Evolutionary conservation across 352 stramenopile species (phyloP), one percentile per base, ranked within the genome.

Genomic region (Phytopythium aichiense): DNA sequence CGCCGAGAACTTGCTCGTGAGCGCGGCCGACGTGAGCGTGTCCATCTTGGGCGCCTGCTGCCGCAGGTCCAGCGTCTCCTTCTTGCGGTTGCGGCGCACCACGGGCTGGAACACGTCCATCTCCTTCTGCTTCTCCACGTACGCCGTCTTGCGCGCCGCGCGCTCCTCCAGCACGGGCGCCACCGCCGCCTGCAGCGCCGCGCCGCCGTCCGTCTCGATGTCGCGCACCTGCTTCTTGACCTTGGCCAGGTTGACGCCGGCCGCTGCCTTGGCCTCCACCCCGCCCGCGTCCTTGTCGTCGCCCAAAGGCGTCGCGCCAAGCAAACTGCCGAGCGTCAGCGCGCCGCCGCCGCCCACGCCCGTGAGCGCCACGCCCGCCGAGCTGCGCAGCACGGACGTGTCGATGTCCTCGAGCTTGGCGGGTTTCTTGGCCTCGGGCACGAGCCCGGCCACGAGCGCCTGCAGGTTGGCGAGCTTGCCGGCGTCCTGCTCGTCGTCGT

Each of bases 51-150:
- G 70, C 31, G 85, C 89, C 64, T 98, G 95, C n/a, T 88, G 74
- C 52, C 94, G 91, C 61, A 98, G 96, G 75, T 98, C 93, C 49
- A 98, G 76, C 46, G 93, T 98, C 78, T 98, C 93, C 30, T 97
- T 97, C 70, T 98, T 75, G 18, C 95, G 87, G 69, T 98, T 98
- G 52, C 87, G 76, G 33, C 95, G 85, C 56, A 98, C 89, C 15
- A 95, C 87, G 0, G 95, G 77, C 52, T 92, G 89, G 77, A 97
- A 98, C 35, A 89, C 55, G 33, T 93, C 79, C 55, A 98, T 78
- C 50, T 98, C 88, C 53, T 97, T 81, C 22, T 75, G 77, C 64
- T 95, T 94, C 45, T 96, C 71, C 35, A 83, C 62, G 67, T 98
- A 98, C 46, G 84, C 79, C 28, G 98, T 72, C 64, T 98, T 97